Conservation (phyloP, 352 stramenopile genomes). For the Phytophthora rubi region DNA sequence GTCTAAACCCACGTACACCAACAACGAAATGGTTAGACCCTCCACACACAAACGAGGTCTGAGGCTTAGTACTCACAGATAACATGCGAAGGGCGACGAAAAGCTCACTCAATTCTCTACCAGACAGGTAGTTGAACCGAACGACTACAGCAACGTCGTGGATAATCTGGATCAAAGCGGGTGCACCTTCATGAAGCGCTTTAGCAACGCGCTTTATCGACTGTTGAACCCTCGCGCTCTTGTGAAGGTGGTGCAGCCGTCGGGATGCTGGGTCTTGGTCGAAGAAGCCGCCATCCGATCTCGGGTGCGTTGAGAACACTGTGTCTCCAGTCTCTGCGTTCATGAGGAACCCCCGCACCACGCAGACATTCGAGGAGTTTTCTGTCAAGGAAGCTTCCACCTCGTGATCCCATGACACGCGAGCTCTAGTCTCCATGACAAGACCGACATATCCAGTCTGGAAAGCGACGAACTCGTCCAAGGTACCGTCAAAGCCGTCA, state of each 20-base stretch:
- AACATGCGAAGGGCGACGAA: constrained; percentile 52
- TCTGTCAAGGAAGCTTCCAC: constrained; percentile 13
- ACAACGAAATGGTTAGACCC: constrained; percentile 2
- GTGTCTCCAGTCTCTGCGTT: constrained; percentile 41
- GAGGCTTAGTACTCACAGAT: constrained; percentile 27
- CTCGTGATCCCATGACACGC: constrained; percentile 19
- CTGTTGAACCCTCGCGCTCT: constrained; percentile 28
- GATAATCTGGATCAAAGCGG: constrained; percentile 26
- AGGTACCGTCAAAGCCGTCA: constrained; percentile 34
- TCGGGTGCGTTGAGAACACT: constrained; percentile 29
- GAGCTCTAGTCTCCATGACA: constrained; percentile 40
- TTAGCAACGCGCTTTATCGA: constrained; percentile 31
- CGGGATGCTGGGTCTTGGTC: constrained; percentile 12
- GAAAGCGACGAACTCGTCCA: constrained; percentile 53
- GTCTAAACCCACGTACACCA: constrained; percentile 8
- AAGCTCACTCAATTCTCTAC: constrained; percentile 11
- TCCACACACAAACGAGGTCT: neutral
- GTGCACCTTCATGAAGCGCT: constrained; percentile 40
- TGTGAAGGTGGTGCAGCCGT: constrained; percentile 21
- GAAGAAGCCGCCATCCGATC: constrained; percentile 10
- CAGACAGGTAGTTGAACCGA: constrained; percentile 19
- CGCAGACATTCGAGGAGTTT: constrained; percentile 3
- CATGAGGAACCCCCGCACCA: constrained; percentile 44
- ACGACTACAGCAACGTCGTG: constrained; percentile 21
- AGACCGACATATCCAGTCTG: constrained; percentile 42